Evolutionary conservation across 139 green algal genomes (phyloP).

Genomic region (Pleodorina starrii): DNA sequence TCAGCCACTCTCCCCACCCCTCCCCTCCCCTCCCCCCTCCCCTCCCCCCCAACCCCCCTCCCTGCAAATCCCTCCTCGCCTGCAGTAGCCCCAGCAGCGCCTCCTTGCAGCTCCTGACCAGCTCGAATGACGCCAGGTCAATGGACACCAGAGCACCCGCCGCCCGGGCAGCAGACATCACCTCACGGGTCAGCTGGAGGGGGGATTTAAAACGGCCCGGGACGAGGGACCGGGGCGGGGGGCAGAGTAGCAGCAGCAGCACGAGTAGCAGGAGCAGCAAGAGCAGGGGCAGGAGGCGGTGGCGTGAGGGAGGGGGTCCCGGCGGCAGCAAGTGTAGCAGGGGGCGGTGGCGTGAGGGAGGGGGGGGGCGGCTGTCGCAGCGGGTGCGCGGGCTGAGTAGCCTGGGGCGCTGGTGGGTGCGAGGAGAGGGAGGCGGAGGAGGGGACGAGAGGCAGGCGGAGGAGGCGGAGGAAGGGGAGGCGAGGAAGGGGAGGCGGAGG

Average conservation of each 20-base stretch:
- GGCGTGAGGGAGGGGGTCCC: too few relatives aligned
- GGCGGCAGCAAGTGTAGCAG: too few relatives aligned
- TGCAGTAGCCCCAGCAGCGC: constrained; percentile 65
- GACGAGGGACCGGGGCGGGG: too few relatives aligned
- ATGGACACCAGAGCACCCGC: constrained; percentile 72
- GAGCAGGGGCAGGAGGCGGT: too few relatives aligned
- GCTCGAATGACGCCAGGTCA: constrained; percentile 91
- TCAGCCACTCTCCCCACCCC: not conserved
- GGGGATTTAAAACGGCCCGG: too few relatives aligned
- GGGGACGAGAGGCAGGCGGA: not conserved
- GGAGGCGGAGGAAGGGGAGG: not conserved
- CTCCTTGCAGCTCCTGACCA: constrained; percentile 67
- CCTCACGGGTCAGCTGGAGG: constrained; percentile 42
- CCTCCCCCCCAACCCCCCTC: not conserved
- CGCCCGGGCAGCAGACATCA: constrained; percentile 49
- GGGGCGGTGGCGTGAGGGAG: too few relatives aligned
- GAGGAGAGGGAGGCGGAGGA: not conserved
- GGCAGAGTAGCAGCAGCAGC: not conserved
- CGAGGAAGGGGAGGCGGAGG: not conserved
- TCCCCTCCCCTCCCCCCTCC: not conserved
- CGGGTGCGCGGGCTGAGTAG: not conserved
- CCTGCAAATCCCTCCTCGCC: not conserved
- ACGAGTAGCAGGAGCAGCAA: too few relatives aligned
- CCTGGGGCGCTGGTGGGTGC: not conserved
- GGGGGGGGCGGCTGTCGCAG: too few relatives aligned